Base-by-base conservation (phyloP, 23 red algal genomes). In the Chondrus crispus region DNA sequence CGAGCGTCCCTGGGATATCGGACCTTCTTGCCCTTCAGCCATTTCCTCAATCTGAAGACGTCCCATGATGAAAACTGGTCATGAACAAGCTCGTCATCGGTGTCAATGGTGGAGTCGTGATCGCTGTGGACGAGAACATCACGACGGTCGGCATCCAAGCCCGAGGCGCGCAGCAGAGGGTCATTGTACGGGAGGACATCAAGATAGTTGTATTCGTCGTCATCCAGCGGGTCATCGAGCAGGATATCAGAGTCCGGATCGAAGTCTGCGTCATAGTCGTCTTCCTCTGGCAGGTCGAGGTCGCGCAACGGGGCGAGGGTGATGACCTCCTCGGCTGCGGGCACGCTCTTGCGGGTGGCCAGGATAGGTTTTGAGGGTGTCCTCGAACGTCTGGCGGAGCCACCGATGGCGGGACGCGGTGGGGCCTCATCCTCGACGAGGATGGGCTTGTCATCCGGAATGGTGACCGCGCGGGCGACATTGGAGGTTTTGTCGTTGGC, bases 1-100 rank as follows among this genome's bases (percentile, higher is more conserved):
- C 46, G 44, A 6, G 70, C 85, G 11, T 24, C 5, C 18, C 24
- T 46, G 2, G 20, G 8, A 69, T 72, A 79, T 18, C 22, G 11
- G 11, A 89, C 35, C 12, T 62, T 19, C 55, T 75, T 49, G 18
- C 32, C 47, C n/a, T 36, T 26, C 45, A 89, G 28, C 85, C 85
- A 89, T 37, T 55, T 66, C 9, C 68, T 46, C 26, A 89, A 43
- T 6, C 77, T 51, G 9, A 58, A 45, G 14, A 69, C 14, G 4
- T 49, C 46, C 85, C 85, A 89, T 16, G 38, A 32, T 13, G 40
- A 42, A 47, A 89, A 89, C 18, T 84, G 16, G 33, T 84, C 33
- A 5, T 62, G 52, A 42, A 13, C 80, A 55, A 32, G 39, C 50
- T 86, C 82, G 30, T 48, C 41, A 33, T 86, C 82, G 13, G 50